phyloP scores from a whole-genome alignment of 2,329 filamentous ascomycete species.

The Trichophaea hybrida region DNA sequence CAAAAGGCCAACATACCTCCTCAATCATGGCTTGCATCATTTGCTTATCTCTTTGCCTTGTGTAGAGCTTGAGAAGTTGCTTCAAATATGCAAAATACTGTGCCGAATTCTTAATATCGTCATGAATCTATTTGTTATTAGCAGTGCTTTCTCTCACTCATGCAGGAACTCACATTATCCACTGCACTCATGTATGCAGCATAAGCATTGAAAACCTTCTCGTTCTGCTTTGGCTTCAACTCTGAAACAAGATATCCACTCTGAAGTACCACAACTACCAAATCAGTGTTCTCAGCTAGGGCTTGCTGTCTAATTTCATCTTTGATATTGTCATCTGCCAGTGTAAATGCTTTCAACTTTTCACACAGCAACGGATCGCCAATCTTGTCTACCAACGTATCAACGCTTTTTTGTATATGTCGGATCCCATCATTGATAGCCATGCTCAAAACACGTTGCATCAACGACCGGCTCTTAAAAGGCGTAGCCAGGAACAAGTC shows the following conservation, averaged over 20 bases:
- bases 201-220: conserved; percentile 80
- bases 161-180: conserved; percentile 45
- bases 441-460: conserved; percentile 88
- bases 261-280: conserved; percentile 71
- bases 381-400: conserved; percentile 60
- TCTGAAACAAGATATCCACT: conserved; percentile 62
- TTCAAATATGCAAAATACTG: conserved; percentile 90
- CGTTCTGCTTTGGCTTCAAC: conserved; percentile 60
- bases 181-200: conserved; percentile 92
- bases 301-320: conserved; percentile 60
- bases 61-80: conserved; percentile 82
- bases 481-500: conserved; percentile 94
- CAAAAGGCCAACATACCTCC: conserved; percentile 39
- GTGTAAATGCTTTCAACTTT: conserved; percentile 68
- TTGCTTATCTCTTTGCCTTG: conserved; percentile 79
- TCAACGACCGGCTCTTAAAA: conserved; percentile 73
- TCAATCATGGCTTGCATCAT: conserved; percentile 97
- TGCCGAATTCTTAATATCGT: conserved; percentile 75
- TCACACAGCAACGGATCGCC: conserved; percentile 63
- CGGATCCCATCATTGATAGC: conserved; percentile 82
- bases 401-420: conserved; percentile 74
- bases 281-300: conserved; percentile 56
- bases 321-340: conserved; percentile 63
- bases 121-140: conserved; percentile 43
- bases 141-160: conserved; percentile 1